Evolutionary conservation across 2,329 filamentous ascomycete genomes (phyloP).

Genomic region (Didymosphaeria variabile): DNA sequence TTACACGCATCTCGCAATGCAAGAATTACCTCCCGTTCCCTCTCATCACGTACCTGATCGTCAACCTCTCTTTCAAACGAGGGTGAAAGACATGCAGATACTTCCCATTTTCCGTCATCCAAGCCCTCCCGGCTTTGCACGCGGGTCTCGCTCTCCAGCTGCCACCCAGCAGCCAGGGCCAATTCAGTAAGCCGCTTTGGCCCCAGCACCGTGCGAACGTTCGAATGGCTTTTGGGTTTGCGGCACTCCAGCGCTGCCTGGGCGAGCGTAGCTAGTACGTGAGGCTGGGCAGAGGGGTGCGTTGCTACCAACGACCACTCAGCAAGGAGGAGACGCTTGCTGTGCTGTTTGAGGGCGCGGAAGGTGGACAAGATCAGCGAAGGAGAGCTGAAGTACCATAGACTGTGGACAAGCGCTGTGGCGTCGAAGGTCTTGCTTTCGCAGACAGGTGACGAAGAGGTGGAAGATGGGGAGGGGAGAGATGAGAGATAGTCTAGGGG

Average conservation of each 20-base stretch:
- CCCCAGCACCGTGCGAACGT: slow-evolving; percentile 59
- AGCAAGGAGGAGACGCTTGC: slow-evolving; percentile 53
- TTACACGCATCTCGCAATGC: slow-evolving; percentile 29
- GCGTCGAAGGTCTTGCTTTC: slow-evolving; percentile 51
- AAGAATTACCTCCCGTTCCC: slow-evolving; percentile 23
- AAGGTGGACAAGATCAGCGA: slow-evolving; percentile 50
- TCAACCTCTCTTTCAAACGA: slow-evolving; percentile 28
- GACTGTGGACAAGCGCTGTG: slow-evolving; percentile 60
- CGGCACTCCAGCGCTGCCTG: slow-evolving; percentile 56
- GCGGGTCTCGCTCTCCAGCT: slow-evolving; percentile 46
- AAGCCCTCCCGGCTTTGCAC: slow-evolving; percentile 52
- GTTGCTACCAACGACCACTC: slow-evolving; percentile 59
- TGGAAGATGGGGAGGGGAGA: not conserved
- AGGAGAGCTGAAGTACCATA: slow-evolving; percentile 63
- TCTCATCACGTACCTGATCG: slow-evolving; percentile 25
- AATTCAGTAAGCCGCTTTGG: slow-evolving; percentile 53
- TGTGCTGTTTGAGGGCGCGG: slow-evolving; percentile 43
- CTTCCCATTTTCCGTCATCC: slow-evolving; percentile 56
- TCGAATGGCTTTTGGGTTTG: slow-evolving; percentile 51
- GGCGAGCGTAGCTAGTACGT: slow-evolving; percentile 62
- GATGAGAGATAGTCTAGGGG: slow-evolving; percentile 36
- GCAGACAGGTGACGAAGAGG: slow-evolving; percentile 13
- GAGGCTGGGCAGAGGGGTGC: slow-evolving; percentile 53
- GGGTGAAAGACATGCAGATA: slow-evolving; percentile 13
- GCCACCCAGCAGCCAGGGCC: slow-evolving; percentile 51